These are phyloP conservation scores for Coemansia sp. DNA, from an alignment of 192 early-diverging fungal species.

Conservation along the genomic window DNA sequence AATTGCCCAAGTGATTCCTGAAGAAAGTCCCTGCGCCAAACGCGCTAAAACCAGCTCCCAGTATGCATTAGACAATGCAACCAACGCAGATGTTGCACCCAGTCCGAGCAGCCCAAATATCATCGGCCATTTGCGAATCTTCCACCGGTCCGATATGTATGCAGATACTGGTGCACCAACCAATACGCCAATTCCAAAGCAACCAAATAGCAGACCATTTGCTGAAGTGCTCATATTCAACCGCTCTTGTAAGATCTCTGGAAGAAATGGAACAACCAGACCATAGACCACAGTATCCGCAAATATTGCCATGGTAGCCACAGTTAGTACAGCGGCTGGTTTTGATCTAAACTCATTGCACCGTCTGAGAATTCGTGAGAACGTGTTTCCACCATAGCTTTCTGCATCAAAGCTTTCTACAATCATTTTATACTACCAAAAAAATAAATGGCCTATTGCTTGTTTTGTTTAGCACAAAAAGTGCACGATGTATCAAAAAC, in stretches of 20 bases:
- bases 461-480: too few relatives aligned
- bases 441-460: not conserved
- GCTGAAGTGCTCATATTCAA: slow-evolving; percentile 58
- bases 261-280: slow-evolving; percentile 68
- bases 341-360: slow-evolving; percentile 47
- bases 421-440: not conserved
- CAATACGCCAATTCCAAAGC: slow-evolving; percentile 68
- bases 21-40: slow-evolving; percentile 69
- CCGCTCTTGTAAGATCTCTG: slow-evolving; percentile 62
- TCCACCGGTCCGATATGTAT: slow-evolving; percentile 68
- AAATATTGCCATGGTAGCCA: slow-evolving; percentile 62
- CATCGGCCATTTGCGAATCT: slow-evolving; percentile 74
- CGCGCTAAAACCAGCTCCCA: slow-evolving; percentile 67
- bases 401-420: slow-evolving; percentile 10
- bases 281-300: slow-evolving; percentile 70
- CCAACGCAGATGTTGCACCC: slow-evolving; percentile 62
- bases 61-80: slow-evolving; percentile 64
- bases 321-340: slow-evolving; percentile 41
- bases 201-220: slow-evolving; percentile 70
- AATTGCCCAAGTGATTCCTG: slow-evolving; percentile 73
- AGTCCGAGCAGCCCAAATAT: slow-evolving; percentile 67
- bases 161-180: slow-evolving; percentile 66
- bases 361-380: slow-evolving; percentile 25
- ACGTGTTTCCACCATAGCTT: slow-evolving; percentile 22
- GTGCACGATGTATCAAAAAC: too few relatives aligned